Evolutionary conservation across 768 basidiomycete species (phyloP), one percentile per base, ranked within the genome.

Genomic region (Naganishia vishniacii): DNA sequence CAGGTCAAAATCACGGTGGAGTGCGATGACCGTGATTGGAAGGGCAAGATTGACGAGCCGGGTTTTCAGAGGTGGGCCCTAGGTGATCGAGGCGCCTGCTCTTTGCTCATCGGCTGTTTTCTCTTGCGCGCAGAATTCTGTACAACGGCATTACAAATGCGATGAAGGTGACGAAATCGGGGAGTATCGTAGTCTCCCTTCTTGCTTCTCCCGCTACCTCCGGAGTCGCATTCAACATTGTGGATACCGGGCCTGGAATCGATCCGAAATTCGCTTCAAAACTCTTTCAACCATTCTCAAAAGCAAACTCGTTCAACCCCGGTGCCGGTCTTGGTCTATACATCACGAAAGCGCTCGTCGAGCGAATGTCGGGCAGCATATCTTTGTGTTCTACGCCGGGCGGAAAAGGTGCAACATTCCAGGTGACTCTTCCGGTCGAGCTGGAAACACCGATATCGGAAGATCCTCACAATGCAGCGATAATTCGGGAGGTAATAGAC

Each of bases 311-410:
- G 0, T 61, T 67, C 42, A 62, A 47, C 9, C 66, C 68, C 15
- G 74, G 74, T 1, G 66, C 70, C 4, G 74, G 74, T 2, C 49
- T 75, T n/a, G 74, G 74, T 0, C 59, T 74, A 15, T 67, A 68
- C 48, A 72, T 74, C 61, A 70, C 68, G 4, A 61, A 66, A 53
- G 56, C 45, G 28, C 59, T 74, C 18, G 65, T 67, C 16, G 58
- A 66, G 1, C 37, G 66, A 8, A 70, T 73, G 69, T 68, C 67
- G 34, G 72, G 72, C 4, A 62, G 45, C 18, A 3, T 64, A 66
- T 34, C 56, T 45, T 28, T 64, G 64, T 23, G 13, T 2, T 68
- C 69, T 3, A 37, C 31, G 7, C 61, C 61, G 47, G 48, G 41
- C 5, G 3, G n/a, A 18, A 9, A 28, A 1, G 72, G 72, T 29